Evolutionary conservation across 208 protist genomes (phyloP).

Genomic region (Acanthamoeba castellanii): DNA sequence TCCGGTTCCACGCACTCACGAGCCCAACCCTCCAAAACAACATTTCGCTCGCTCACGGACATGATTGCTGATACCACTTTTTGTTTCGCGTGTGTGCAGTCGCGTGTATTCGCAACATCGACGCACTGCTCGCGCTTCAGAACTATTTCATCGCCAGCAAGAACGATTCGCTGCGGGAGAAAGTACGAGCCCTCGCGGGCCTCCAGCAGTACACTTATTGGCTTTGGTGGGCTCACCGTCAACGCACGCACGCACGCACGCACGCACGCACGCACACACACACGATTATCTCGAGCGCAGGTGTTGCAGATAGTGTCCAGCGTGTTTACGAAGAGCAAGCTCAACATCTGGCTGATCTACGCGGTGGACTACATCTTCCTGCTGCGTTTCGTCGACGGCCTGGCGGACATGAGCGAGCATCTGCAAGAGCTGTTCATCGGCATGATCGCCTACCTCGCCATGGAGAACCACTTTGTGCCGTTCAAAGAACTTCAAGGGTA

Average conservation of each 20-base stretch:
- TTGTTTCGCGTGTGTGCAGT: background rate
- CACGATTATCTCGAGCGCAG: background rate
- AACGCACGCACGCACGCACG: background rate
- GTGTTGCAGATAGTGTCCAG: slow-evolving; percentile 46
- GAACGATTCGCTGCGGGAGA: slow-evolving; percentile 52
- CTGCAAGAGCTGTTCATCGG: slow-evolving; percentile 56
- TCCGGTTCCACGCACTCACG: background rate
- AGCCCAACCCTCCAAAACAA: background rate
- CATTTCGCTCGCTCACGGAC: no score
- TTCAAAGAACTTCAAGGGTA: slow-evolving; percentile 59
- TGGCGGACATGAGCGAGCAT: slow-evolving; percentile 20
- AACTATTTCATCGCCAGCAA: slow-evolving; percentile 70
- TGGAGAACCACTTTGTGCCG: slow-evolving; percentile 64
- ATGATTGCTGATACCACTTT: background rate
- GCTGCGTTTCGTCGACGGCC: slow-evolving; percentile 60
- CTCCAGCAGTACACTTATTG: background rate
- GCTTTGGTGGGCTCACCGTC: background rate
- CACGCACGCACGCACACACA: background rate
- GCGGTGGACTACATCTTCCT: slow-evolving; percentile 62
- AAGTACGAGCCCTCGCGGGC: background rate
- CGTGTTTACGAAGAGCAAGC: slow-evolving; percentile 39
- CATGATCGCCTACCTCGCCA: slow-evolving; percentile 39
- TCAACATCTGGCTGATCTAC: slow-evolving; percentile 68
- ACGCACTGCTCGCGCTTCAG: slow-evolving; percentile 55
- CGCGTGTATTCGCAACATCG: slow-evolving; percentile 62